Conservation (phyloP, 805 yeast genomes). For the Cyberlindnera saturnus region DNA sequence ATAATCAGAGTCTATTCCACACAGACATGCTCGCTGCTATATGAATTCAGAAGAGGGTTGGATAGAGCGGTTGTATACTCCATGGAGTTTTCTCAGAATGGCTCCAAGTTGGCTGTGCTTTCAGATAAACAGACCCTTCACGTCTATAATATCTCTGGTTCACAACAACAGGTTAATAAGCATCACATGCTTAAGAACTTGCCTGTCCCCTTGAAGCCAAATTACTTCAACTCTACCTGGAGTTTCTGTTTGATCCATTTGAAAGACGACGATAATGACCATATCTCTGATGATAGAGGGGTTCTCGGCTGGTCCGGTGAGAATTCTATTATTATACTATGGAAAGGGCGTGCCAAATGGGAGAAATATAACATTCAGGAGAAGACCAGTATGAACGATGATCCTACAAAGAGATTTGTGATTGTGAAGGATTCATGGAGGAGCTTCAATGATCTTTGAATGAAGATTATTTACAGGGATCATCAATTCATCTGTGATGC, state of each 20-base stretch:
- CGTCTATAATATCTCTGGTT: constrained; percentile 52
- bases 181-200: constrained; percentile 60
- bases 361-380: constrained; percentile 76
- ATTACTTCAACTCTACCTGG: constrained; percentile 82
- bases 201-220: constrained; percentile 54
- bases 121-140: constrained; percentile 90
- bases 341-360: constrained; percentile 75
- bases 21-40: constrained; percentile 59
- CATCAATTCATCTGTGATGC: constrained; percentile 22
- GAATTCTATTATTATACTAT: constrained; percentile 64
- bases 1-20: constrained; percentile 70
- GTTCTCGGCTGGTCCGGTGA: constrained; percentile 68
- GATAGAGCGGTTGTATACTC: constrained; percentile 80
- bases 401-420: constrained; percentile 39
- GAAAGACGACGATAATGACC: constrained; percentile 25
- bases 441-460: constrained; percentile 27
- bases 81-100: constrained; percentile 77
- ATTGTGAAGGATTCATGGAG: constrained; percentile 71
- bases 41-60: constrained; percentile 84
- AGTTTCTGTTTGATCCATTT: constrained; percentile 71
- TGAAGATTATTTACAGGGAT: neutral
- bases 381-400: constrained; percentile 25
- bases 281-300: constrained; percentile 32
- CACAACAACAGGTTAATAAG: constrained; percentile 37
- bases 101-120: constrained; percentile 71